Evolutionary conservation across 768 basidiomycete genomes (phyloP), one percentile per base, ranked within the genome.

Genomic region (Tylopilus felleus): DNA sequence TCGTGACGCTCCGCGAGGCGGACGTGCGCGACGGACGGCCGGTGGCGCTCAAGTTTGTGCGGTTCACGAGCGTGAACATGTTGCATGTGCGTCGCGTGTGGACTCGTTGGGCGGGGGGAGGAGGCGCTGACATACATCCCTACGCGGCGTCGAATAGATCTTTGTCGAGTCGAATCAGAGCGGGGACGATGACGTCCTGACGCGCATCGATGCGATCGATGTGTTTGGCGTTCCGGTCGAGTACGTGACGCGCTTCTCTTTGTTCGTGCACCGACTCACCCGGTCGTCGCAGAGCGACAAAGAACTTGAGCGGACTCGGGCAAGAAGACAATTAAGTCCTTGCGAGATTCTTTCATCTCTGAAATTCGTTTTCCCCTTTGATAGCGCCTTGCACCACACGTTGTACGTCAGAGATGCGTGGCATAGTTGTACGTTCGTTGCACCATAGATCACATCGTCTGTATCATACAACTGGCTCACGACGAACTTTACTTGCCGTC

Each of bases 91-190:
- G 52, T 57, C 10, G 4, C 16, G 13, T 29, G 19, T 27, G 25
- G n/a, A n/a, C n/a, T n/a, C n/a, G n/a, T n/a, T n/a, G 25, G 25
- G 25, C 4, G 25, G 25, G 25, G 25, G 25, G 25, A 4, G 25
- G 25, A 27, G 7, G 25, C n/a, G n/a, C n/a, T n/a, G n/a, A n/a
- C n/a, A n/a, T n/a, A n/a, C n/a, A n/a, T n/a, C n/a, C n/a, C n/a
- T n/a, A n/a, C n/a, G n/a, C n/a, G n/a, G n/a, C n/a, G n/a, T n/a
- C n/a, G n/a, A n/a, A n/a, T n/a, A 89, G 86, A 78, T 90, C 38
- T 90, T 90, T 61, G 80, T 90, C 38, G 75, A 71, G 33, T 81
- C 81, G 7, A 88, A 88, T 58, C 83, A 88, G 53, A 84, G 79
- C 0, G 80, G 62, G 33, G 79, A 76, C 35, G 85, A 89, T 6